Percentiles rank a stretch among this genome's conserved stretches.
These are phyloP conservation scores for Vigna trinervia DNA, from an alignment of 306 rosid species.

Conservation along the genomic window DNA sequence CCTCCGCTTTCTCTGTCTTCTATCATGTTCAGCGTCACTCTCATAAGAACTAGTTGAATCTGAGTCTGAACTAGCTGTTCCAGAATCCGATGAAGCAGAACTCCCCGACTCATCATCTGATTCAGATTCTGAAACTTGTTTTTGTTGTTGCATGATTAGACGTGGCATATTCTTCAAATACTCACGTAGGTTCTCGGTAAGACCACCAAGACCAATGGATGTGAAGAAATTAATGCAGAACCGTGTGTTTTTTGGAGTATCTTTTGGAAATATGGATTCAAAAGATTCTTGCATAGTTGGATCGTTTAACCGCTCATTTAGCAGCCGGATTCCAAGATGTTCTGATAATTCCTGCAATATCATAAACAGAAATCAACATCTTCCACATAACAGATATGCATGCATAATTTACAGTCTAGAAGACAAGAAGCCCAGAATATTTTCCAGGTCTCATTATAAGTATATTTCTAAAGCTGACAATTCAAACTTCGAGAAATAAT, in stretches of 20 bases:
- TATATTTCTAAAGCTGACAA: slow-evolving; percentile 4
- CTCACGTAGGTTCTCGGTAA: slow-evolving; percentile 88
- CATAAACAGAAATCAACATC: slow-evolving; percentile 42
- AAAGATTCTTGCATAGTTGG: slow-evolving; percentile 71
- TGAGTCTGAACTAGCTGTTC: slow-evolving; percentile 52
- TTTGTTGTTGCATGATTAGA: slow-evolving; percentile 88
- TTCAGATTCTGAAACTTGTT: slow-evolving; percentile 67
- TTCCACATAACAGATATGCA: slow-evolving; percentile 17
- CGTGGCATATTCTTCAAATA: slow-evolving; percentile 93
- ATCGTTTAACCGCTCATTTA: slow-evolving; percentile 73
- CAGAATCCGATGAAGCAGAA: slow-evolving; percentile 65
- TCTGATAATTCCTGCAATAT: slow-evolving; percentile 85
- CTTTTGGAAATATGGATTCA: slow-evolving; percentile 81
- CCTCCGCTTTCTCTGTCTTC: slow-evolving; percentile 59
- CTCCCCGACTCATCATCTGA: slow-evolving; percentile 58
- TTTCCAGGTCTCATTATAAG: not conserved
- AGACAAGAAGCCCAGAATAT: not conserved
- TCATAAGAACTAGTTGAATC: slow-evolving; percentile 64
- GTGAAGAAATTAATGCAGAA: slow-evolving; percentile 94
- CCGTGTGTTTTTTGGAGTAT: slow-evolving; percentile 89
- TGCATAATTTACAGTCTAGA: slow-evolving; percentile 13
- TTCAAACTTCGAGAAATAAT: slow-evolving; percentile 9
- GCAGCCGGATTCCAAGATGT: slow-evolving; percentile 74
- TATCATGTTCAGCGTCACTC: slow-evolving; percentile 49
- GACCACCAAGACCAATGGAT: slow-evolving; percentile 93